Base-by-base conservation (phyloP, 257 asterid genomes). In the Leptodermis oblonga region DNA sequence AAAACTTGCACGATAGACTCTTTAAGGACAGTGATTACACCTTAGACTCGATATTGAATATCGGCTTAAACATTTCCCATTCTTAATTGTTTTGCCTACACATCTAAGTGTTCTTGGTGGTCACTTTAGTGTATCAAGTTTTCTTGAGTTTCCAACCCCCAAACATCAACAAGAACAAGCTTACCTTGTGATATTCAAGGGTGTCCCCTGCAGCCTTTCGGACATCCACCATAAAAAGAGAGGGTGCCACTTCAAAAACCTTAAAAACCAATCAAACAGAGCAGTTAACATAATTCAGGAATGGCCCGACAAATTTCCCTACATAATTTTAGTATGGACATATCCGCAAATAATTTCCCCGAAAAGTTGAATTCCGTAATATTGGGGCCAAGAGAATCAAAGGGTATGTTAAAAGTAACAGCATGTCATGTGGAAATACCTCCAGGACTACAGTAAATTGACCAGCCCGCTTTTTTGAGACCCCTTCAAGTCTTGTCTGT, bases 191-290 rank as follows among this genome's bases (percentile, higher is more conserved):
- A 80, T 90, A 93, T 76, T 93, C 97, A 68, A 93, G 86, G 56
- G 96, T 88, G 70, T 86, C 98, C 58, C 97, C 99, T 42, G 96
- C 95, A 63, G 94, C 91, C 81, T 90, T 90, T 41, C 99, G 87
- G 51, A 87, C 95, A 68, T 93, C 99, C 75, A 90, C 97, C 99
- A 90, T 90, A 71, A 86, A 93, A 77, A 93, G 97, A 63, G 96
- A 83, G 15, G 95, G 88, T 6, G 96, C 96, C 23, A 93, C 95
- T 87, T 90, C 94, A 73, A 63, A 93, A 67, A 93, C 95, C 97
- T 93, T 42, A 18, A 54, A 20, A 62, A 70, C 56, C 54, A 33
- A 66, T 36, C 51, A 68, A 51, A 34, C 33, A 60, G 20, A 51
- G 55, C 36, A 51, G 0, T 28, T 37, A 49, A 48, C 62, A 20